These are phyloP conservation scores for Umbelopsis isabellina DNA, from an alignment of 192 early-diverging fungal genomes.

Conservation along the genomic window DNA sequence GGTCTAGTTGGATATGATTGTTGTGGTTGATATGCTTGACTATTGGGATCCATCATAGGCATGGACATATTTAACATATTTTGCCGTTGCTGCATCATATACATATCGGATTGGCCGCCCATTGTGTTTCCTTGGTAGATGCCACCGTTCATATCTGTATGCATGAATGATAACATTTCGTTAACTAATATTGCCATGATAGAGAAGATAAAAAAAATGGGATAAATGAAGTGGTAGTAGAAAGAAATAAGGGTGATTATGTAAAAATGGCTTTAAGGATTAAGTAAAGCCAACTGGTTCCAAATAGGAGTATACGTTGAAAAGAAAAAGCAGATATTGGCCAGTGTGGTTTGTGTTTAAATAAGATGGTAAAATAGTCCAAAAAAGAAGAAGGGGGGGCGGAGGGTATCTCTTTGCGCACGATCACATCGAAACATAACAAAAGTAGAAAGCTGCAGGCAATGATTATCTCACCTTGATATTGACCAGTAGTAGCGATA, in stretches of 20 bases:
- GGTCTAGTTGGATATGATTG: not conserved
- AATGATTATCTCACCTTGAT: slow-evolving; percentile 3
- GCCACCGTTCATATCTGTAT: slow-evolving; percentile 10
- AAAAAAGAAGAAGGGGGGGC: not conserved
- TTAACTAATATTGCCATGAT: slow-evolving; percentile 18
- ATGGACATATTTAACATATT: not conserved
- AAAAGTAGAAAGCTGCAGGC: not conserved
- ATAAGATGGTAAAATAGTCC: not conserved
- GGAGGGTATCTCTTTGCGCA: not conserved
- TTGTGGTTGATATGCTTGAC: not conserved
- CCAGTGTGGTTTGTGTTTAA: not conserved
- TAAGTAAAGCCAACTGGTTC: not conserved
- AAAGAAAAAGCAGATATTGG: not conserved
- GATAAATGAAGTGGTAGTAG: not conserved
- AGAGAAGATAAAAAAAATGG: not conserved
- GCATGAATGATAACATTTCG: slow-evolving; percentile 14
- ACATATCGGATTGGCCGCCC: not conserved
- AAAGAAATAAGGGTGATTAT: not conserved
- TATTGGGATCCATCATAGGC: not conserved
- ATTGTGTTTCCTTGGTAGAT: not conserved
- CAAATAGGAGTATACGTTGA: not conserved
- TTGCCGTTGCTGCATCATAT: slow-evolving; percentile 19
- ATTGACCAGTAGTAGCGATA: not conserved
- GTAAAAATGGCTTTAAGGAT: not conserved
- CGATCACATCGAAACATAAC: not conserved